Base-by-base conservation (phyloP, 257 asterid species). In the Solanum chilense region DNA sequence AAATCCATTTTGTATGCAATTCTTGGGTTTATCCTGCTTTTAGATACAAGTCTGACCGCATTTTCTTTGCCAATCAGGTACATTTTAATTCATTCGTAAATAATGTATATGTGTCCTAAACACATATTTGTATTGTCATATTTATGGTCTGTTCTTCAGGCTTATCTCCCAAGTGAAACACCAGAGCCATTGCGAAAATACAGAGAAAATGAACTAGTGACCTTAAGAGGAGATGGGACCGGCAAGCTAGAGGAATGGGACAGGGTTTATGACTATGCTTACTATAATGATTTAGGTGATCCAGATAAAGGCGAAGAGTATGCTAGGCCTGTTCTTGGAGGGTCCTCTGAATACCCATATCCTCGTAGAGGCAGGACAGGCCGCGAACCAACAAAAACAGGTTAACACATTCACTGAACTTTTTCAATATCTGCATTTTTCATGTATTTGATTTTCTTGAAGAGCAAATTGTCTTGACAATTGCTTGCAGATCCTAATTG, bases 211-310 rank as follows among this genome's bases (percentile, higher is more conserved):
- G 78, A 71, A 18, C 78, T 71, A 71, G 78, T 4, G 5, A 71
- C 78, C 25, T 71, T 71, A 18, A 33, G 78, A 71, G 78, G 78
- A 71, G 78, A 71, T 71, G 78, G 45, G 12, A 33, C 78, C 0
- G 45, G 78, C 0, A 71, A 71, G 14, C 78, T 9, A 7, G 78
- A 71, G 45, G 78, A 52, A 52, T 71, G 78, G 78, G 78, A 71
- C 25, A 31, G 45, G 78, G 25, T 71, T 71, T 71, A 71, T 71
- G 78, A 71, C 6, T 71, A 71, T 16, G 78, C 44, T 71, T 85
- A 25, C 35, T 91, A 89, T 86, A 89, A 91, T 74, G 93, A 91
- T 42, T 80, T 91, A 42, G 93, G 93, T 6, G 91, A 87, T 35
- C 93, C 92, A 3, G 88, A 89, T 82, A 78, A 13, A 13, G 91